phyloP scores from a whole-genome alignment of 257 asterid genomes.

The Galeopsis tetrahit region DNA sequence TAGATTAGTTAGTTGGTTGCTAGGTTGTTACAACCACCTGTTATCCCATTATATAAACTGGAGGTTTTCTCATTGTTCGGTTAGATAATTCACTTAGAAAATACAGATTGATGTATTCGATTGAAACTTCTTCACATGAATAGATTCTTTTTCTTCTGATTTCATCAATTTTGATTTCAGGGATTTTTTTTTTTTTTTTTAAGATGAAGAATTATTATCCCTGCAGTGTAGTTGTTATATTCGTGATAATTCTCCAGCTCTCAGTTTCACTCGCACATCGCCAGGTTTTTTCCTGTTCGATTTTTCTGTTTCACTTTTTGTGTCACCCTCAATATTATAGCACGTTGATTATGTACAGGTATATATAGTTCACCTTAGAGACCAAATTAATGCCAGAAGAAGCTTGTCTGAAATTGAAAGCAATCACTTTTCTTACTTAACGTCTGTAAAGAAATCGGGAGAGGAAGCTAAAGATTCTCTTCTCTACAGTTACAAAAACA shows the following conservation, averaged over 20 bases:
- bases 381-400: slow-evolving; percentile 41
- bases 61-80: too few relatives aligned
- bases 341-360: not conserved
- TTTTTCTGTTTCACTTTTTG: too few relatives aligned
- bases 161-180: not conserved
- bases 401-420: slow-evolving; percentile 45
- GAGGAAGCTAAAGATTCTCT: not conserved
- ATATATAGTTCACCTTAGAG: slow-evolving; percentile 23
- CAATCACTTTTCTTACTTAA: not conserved
- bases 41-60: too few relatives aligned
- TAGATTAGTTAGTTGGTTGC: too few relatives aligned
- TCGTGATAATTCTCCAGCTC: slow-evolving; percentile 43
- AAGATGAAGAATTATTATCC: slow-evolving; percentile 14
- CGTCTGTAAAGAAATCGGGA: not conserved
- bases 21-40: too few relatives aligned
- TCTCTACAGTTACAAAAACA: not conserved
- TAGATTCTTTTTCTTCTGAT: too few relatives aligned
- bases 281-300: slow-evolving; percentile 18
- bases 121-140: too few relatives aligned
- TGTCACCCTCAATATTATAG: too few relatives aligned
- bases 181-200: too few relatives aligned
- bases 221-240: not conserved
- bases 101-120: too few relatives aligned
- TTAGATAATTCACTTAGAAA: too few relatives aligned
- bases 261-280: slow-evolving; percentile 41